Evolutionary conservation across 1,284 basidiomycete genomes (phyloP).

Genomic region (Entoloma clypeatum): DNA sequence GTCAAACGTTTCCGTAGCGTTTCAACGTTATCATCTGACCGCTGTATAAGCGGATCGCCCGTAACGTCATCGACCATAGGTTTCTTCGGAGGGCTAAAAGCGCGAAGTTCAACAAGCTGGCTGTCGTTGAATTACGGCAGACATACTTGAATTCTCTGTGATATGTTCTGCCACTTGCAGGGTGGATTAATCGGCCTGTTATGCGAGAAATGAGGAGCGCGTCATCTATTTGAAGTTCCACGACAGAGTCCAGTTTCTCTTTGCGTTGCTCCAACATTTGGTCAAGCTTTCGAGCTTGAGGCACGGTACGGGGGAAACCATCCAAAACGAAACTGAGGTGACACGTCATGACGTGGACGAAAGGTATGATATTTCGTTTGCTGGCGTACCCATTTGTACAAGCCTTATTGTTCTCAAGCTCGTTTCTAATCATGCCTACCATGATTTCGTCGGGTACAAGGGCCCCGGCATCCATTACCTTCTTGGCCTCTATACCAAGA

Average conservation of each 20-base stretch:
- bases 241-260: constrained; percentile 88
- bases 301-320: constrained; percentile 96
- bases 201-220: constrained; percentile 95
- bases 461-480: constrained; percentile 95
- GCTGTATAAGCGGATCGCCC: constrained; percentile 92
- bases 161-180: constrained; percentile 85
- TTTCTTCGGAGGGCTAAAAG: constrained; percentile 89
- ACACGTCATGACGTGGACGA: constrained; percentile 9
- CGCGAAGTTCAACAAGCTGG: constrained; percentile 12
- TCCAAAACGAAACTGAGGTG: constrained; percentile 87
- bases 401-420: constrained; percentile 88
- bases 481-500: constrained; percentile 91
- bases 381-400: constrained; percentile 89
- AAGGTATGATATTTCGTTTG: constrained; percentile 15
- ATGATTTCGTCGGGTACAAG: constrained; percentile 96
- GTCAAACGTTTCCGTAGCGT: constrained; percentile 86
- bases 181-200: constrained; percentile 93
- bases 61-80: constrained; percentile 90
- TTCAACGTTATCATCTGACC: constrained; percentile 91
- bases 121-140: constrained; percentile 2
- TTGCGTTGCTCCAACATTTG: constrained; percentile 80
- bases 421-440: constrained; percentile 96
- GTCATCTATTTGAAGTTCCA: constrained; percentile 93
- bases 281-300: constrained; percentile 97
- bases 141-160: constrained; percentile 94